These are phyloP conservation scores for Mortierella antarctica DNA, from an alignment of 192 early-diverging fungal genomes.

Conservation along the genomic window DNA sequence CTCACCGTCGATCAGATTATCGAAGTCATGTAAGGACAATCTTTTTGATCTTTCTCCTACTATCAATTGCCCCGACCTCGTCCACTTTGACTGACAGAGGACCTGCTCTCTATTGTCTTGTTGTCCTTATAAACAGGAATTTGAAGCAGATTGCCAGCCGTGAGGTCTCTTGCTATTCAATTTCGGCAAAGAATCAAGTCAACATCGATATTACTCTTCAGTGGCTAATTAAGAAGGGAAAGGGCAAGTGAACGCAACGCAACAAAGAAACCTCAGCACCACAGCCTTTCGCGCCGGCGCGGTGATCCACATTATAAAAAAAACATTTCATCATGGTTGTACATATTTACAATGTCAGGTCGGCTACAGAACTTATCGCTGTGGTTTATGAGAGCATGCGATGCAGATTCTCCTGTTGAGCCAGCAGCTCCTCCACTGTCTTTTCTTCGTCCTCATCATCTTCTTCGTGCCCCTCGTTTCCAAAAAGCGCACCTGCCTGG, in stretches of 20 bases:
- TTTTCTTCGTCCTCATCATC: conserved; percentile 32
- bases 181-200: conserved; percentile 96
- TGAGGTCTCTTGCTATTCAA: conserved; percentile 98
- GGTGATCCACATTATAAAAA: not conserved
- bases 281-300: no score
- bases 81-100: not conserved
- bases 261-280: not conserved
- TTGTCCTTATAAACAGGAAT: conserved; percentile 62
- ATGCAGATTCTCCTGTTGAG: conserved; percentile 29
- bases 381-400: not conserved
- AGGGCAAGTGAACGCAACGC: conserved; percentile 56
- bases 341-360: not conserved
- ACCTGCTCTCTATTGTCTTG: not conserved
- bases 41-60: not conserved
- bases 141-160: conserved; percentile 90
- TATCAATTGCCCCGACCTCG: not conserved
- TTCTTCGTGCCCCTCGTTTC: not conserved
- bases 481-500: not conserved
- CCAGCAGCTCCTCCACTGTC: conserved; percentile 42
- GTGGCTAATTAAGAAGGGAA: conserved; percentile 93
- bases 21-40: conserved; percentile 79
- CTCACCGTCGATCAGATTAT: conserved; percentile 90
- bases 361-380: not conserved
- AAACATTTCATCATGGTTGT: not conserved
- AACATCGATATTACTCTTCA: conserved; percentile 98